phyloP scores from a whole-genome alignment of 1,284 basidiomycete species.

The Coniferiporia sulphurascens region DNA sequence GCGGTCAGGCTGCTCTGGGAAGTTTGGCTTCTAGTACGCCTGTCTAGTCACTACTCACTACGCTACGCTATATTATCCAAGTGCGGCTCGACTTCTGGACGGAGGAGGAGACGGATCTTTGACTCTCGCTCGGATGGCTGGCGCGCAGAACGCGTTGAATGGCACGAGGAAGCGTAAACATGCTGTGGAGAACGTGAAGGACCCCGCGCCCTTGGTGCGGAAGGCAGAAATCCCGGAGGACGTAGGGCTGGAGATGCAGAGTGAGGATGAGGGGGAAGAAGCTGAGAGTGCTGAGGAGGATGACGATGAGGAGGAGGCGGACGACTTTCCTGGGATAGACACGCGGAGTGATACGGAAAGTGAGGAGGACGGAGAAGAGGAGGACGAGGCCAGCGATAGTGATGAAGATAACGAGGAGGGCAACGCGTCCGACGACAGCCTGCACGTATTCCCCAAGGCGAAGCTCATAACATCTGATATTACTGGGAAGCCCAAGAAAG shows the following conservation, averaged over 20 bases:
- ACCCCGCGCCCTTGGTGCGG: conserved; percentile 29
- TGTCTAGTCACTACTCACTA: too few species aligned
- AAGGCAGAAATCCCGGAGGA: conserved; percentile 33
- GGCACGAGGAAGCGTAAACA: conserved; percentile 55
- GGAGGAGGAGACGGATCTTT: too few species aligned
- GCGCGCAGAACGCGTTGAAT: background rate
- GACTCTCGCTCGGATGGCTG: too few species aligned
- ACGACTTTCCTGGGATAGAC: conserved; percentile 57
- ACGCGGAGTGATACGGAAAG: conserved; percentile 45
- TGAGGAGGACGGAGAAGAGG: conserved; percentile 34
- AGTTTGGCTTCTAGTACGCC: background rate
- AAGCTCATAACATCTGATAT: conserved; percentile 74
- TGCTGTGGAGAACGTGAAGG: conserved; percentile 23
- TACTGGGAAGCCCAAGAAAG: conserved; percentile 83
- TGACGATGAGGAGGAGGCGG: conserved; percentile 37
- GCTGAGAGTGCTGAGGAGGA: conserved; percentile 43
- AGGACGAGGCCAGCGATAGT: conserved; percentile 23
- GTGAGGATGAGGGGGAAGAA: conserved; percentile 61
- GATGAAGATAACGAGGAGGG: conserved; percentile 28
- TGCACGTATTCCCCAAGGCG: conserved; percentile 54
- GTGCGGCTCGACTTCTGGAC: too few species aligned
- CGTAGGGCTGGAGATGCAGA: conserved; percentile 60
- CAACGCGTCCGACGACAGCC: conserved; percentile 35
- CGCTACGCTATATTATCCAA: too few species aligned
- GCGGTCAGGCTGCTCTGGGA: background rate